Conservation (phyloP, 164 flowering plant species). For the Umbilicus rupestris region DNA sequence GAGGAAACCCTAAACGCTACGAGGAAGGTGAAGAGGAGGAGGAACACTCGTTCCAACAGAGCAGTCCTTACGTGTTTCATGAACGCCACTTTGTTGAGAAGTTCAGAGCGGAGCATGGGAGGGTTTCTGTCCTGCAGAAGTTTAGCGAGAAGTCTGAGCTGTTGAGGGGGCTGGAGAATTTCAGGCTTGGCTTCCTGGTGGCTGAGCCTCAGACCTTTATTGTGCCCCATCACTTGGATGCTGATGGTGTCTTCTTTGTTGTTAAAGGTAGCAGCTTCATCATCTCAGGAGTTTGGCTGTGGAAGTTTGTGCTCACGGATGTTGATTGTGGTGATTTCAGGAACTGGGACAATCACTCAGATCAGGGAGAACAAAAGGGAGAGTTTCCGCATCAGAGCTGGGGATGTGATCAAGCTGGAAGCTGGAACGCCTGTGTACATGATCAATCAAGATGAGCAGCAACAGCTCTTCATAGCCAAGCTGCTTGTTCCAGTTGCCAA, state of each 20-base stretch:
- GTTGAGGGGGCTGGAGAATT: slow-evolving; percentile 6
- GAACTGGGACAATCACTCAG: slow-evolving; percentile 25
- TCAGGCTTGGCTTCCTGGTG: slow-evolving; percentile 13
- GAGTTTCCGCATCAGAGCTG: slow-evolving; percentile 25
- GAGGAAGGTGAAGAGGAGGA: slow-evolving; percentile 10
- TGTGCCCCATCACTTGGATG: slow-evolving; percentile 7
- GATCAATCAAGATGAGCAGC: slow-evolving; percentile 33
- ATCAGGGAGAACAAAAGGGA: slow-evolving; percentile 24
- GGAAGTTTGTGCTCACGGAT: not conserved
- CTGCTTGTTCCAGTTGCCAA: slow-evolving; percentile 24
- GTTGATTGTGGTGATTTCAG: slow-evolving; percentile 16
- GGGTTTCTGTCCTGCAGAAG: slow-evolving; percentile 25
- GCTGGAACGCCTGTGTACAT: slow-evolving; percentile 38
- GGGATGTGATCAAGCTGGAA: slow-evolving; percentile 33
- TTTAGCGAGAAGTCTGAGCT: slow-evolving; percentile 17
- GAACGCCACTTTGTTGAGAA: slow-evolving; percentile 21
- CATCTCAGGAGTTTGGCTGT: no score
- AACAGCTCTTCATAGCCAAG: slow-evolving; percentile 30
- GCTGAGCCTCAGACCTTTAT: slow-evolving; percentile 29
- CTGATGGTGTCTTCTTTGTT: slow-evolving; percentile 11
- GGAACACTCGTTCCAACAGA: not conserved
- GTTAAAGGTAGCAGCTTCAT: no score
- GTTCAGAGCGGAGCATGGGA: slow-evolving; percentile 29
- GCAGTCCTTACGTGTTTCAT: slow-evolving; percentile 40
- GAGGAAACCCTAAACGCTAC: not conserved